phyloP scores from a whole-genome alignment of 73 alveolate species.

The Tetrahymena elliotti region DNA sequence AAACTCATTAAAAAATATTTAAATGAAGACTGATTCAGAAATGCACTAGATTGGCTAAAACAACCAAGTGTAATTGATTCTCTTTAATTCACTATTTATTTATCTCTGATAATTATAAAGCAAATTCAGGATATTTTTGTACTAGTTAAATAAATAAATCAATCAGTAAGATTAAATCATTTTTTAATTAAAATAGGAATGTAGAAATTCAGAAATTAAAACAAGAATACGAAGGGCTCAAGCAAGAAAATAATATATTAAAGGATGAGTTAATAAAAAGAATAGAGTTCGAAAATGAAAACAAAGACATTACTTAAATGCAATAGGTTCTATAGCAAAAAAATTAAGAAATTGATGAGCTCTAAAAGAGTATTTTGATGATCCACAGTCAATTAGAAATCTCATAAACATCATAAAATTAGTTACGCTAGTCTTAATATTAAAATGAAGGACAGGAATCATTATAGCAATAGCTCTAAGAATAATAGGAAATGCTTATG shows the following conservation, averaged over 20 bases:
- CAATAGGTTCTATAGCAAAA: background rate
- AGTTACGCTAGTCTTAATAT: background rate
- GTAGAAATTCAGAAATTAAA: background rate
- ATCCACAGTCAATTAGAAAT: background rate
- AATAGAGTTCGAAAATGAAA: background rate
- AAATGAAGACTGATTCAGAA: background rate
- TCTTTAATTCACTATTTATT: too few species aligned
- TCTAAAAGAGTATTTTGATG: background rate
- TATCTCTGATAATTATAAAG: too few species aligned
- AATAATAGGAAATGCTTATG: background rate
- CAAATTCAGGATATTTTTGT: background rate
- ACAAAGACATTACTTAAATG: background rate
- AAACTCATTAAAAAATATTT: background rate
- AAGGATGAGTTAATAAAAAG: background rate
- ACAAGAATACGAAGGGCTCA: background rate
- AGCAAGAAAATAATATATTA: background rate
- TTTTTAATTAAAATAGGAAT: background rate
- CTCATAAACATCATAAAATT: background rate
- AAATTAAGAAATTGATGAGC: background rate
- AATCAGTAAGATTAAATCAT: background rate
- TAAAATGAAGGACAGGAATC: background rate
- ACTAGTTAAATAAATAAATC: too few species aligned
- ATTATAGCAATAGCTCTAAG: background rate
- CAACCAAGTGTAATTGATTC: background rate
- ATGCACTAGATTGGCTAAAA: background rate